Percentiles rank a stretch among this genome's conserved stretches.
phyloP scores from a whole-genome alignment of 2,329 filamentous ascomycete genomes.

The Byssochlamys sp. region DNA sequence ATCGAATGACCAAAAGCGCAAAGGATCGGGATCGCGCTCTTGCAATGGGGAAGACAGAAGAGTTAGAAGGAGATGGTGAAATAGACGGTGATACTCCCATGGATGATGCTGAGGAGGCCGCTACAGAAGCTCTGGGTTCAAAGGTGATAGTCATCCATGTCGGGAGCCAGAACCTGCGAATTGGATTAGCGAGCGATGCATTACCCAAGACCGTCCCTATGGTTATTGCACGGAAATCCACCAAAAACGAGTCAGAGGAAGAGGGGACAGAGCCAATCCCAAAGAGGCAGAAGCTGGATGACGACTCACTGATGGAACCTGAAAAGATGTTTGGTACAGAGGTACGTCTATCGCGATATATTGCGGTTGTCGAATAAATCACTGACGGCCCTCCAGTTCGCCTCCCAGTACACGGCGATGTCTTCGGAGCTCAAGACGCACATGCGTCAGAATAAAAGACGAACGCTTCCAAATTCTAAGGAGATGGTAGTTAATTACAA shows the following conservation, averaged over 20 bases:
- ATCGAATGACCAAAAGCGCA: conserved; percentile 72
- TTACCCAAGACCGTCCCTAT: conserved; percentile 89
- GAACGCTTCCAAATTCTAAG: conserved; percentile 93
- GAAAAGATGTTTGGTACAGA: conserved; percentile 87
- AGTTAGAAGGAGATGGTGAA: conserved; percentile 41
- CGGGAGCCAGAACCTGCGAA: conserved; percentile 87
- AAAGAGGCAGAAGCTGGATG: conserved; percentile 53
- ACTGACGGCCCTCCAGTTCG: conserved; percentile 36
- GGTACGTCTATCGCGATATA: conserved; percentile 35
- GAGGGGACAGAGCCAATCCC: conserved; percentile 68
- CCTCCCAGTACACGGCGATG: conserved; percentile 65
- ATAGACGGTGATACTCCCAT: conserved; percentile 48
- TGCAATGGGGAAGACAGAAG: conserved; percentile 62
- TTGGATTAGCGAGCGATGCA: conserved; percentile 91
- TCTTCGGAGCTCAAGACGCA: conserved; percentile 76
- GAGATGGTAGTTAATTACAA: conserved; percentile 94
- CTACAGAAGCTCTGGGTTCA: conserved; percentile 61
- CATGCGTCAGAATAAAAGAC: conserved; percentile 87
- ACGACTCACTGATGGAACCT: conserved; percentile 40
- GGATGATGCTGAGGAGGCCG: conserved; percentile 45
- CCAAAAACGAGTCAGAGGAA: conserved; percentile 73
- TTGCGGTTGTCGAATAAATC: neutral
- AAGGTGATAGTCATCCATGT: conserved; percentile 92
- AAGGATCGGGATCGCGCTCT: conserved; percentile 80
- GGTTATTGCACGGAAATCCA: conserved; percentile 72